Conservation (phyloP, 148 eudicot species). For the Dianthus caryophyllus region DNA sequence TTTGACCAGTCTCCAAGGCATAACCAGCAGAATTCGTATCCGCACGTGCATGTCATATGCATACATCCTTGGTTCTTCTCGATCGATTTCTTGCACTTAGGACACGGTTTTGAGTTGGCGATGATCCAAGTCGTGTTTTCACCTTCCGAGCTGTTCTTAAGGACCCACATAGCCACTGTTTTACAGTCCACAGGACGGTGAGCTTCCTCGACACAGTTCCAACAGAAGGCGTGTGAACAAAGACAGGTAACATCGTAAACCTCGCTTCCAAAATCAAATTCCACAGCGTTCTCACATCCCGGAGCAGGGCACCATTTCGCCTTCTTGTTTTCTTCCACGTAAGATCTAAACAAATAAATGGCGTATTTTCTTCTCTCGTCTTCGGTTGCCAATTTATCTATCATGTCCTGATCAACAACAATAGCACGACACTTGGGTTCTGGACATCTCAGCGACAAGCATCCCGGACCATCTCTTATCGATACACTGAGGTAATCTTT, state of each 20-base stretch:
- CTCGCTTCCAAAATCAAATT: conserved; percentile 39
- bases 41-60: conserved; percentile 66
- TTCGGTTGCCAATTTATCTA: conserved; percentile 31
- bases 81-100: conserved; percentile 60
- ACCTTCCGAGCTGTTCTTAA: conserved; percentile 24
- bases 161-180: conserved; percentile 15
- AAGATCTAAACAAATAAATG: conserved; percentile 51
- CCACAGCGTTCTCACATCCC: conserved; percentile 63
- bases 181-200: conserved; percentile 21
- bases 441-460: conserved; percentile 45
- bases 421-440: conserved; percentile 57
- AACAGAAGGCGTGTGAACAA: conserved; percentile 22
- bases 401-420: conserved; percentile 51
- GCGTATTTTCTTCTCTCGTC: conserved; percentile 47
- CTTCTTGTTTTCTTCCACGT: conserved; percentile 59
- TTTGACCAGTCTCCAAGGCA: conserved; percentile 51
- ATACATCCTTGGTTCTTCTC: conserved; percentile 67
- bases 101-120: conserved; percentile 65
- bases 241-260: conserved; percentile 14
- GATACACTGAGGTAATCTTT: conserved; percentile 31
- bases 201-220: conserved; percentile 21
- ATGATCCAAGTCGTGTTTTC: conserved; percentile 49
- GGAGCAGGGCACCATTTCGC: conserved; percentile 75
- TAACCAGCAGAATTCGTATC: conserved; percentile 57
- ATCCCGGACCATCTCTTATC: conserved; percentile 17